Conservation (phyloP, 306 rosid species). For the Lagenaria siceraria region DNA sequence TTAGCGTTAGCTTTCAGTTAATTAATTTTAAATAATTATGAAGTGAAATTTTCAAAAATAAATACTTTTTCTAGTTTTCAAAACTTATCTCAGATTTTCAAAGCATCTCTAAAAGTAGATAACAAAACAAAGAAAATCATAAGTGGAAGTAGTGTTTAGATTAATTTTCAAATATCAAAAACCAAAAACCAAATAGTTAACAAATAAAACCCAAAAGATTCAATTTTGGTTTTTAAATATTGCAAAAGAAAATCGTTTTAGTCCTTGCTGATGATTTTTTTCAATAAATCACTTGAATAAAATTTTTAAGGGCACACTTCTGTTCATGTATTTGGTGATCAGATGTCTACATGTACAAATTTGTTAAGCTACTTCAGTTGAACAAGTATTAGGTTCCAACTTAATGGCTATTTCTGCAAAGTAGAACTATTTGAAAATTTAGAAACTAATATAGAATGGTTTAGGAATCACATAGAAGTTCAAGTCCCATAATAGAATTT, state of each 20-base stretch:
- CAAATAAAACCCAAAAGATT: background rate
- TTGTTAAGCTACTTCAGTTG: background rate
- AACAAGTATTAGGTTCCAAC: background rate
- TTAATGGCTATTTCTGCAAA: background rate
- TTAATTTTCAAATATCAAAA: too few relatives aligned
- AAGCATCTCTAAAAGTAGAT: too few relatives aligned
- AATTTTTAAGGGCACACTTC: background rate
- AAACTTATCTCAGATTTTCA: background rate
- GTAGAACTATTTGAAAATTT: background rate
- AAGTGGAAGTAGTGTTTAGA: too few relatives aligned
- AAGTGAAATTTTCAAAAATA: too few relatives aligned
- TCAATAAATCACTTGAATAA: background rate
- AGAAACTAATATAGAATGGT: background rate
- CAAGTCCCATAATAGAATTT: background rate
- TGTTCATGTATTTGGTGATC: background rate
- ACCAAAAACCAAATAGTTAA: too few relatives aligned
- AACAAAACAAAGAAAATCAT: too few relatives aligned
- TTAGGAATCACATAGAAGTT: background rate
- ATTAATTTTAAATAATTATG: too few relatives aligned
- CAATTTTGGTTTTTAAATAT: too few relatives aligned
- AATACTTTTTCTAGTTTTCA: too few relatives aligned
- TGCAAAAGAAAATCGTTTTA: background rate
- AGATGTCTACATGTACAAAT: background rate
- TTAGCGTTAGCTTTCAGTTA: too few relatives aligned
- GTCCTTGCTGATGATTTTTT: background rate